A percentile compares a stretch with the other conserved stretches of the same genome.
These are phyloP conservation scores for Ottelia alismoides DNA, from an alignment of 106 monocot genomes.

Conservation along the genomic window DNA sequence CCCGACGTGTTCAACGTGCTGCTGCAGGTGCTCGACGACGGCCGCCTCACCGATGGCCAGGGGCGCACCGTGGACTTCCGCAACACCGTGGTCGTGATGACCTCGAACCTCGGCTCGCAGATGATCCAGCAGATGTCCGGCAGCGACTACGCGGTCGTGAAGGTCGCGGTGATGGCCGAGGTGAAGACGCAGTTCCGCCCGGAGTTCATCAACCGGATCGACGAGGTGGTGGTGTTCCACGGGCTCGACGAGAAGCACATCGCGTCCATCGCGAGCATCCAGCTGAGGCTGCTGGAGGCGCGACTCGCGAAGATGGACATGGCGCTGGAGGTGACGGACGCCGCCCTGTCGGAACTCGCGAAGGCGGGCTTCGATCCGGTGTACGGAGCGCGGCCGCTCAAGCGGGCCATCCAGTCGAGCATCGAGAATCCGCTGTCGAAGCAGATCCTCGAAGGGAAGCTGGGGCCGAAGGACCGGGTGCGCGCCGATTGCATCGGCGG, in stretches of 20 bases:
- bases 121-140: no score
- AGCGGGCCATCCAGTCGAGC: not conserved
- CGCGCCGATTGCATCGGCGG: no score
- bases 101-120: conserved; percentile 43
- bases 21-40: conserved; percentile 44
- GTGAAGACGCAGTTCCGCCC: no score
- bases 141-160: no score
- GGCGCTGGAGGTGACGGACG: not conserved
- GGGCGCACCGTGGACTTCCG: conserved; percentile 53
- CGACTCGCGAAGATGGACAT: not conserved
- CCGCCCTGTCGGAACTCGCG: not conserved
- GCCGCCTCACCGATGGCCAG: conserved; percentile 38
- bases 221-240: no score
- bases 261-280: no score
- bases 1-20: conserved; percentile 31
- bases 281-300: no score
- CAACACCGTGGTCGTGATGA: conserved; percentile 43
- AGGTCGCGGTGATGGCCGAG: no score
- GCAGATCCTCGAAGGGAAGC: not conserved
- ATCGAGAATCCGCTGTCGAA: not conserved
- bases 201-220: no score
- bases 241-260: no score
- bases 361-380: not conserved
- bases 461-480: not conserved
- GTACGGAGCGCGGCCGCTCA: not conserved